These are phyloP conservation scores for Lichtheimia ornata DNA, from an alignment of 371 early-diverging fungal species.

Conservation along the genomic window DNA sequence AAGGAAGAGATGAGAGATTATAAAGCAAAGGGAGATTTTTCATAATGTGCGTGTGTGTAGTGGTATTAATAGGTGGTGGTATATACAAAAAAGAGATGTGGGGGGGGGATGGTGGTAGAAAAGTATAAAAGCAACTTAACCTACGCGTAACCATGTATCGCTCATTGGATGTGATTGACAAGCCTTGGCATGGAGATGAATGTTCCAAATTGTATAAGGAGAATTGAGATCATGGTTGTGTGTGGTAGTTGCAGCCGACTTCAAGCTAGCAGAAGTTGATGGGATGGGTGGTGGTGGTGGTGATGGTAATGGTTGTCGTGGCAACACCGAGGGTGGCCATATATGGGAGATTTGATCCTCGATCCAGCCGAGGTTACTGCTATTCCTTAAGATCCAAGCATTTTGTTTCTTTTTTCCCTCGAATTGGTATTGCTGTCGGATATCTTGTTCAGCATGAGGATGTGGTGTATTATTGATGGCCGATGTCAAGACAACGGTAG, in stretches of 20 bases:
- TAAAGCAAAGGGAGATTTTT: neutral
- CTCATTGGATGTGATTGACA: neutral
- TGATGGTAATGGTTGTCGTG: neutral
- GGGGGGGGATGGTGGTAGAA: neutral
- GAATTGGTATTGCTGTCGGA: neutral
- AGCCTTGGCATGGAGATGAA: slow-evolving; percentile 2
- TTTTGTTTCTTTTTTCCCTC: neutral
- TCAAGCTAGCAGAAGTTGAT: too few species aligned
- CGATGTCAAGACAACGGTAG: slow-evolving; percentile 12
- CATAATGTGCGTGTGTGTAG: neutral
- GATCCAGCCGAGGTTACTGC: neutral
- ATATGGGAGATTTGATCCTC: neutral
- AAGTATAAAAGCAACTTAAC: neutral
- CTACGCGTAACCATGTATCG: neutral
- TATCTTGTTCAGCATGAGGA: neutral
- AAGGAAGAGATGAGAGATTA: neutral
- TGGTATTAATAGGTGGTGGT: neutral
- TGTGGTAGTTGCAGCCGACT: too few species aligned
- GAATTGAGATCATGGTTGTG: too few species aligned
- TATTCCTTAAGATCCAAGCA: neutral
- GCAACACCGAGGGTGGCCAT: too few species aligned
- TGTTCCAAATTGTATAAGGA: neutral
- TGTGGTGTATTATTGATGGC: neutral
- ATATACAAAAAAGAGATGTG: neutral
- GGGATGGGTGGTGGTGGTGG: neutral